Evolutionary conservation across 2,329 filamentous ascomycete genomes (phyloP).

Genomic region (Exophiala viscosa): DNA sequence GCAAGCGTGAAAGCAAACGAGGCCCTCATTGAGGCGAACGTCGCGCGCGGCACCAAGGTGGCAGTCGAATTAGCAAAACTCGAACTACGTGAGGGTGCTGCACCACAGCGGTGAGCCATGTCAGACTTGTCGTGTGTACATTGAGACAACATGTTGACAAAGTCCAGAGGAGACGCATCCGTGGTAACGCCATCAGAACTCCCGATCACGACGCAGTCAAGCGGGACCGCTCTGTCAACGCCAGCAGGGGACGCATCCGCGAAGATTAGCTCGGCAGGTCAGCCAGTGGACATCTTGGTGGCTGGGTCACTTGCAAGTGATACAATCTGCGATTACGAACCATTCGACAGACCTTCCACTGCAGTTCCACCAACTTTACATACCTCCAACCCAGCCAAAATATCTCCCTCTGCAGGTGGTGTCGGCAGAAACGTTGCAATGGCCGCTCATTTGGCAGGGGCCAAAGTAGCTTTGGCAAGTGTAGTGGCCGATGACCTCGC

Average conservation of each 20-base stretch:
- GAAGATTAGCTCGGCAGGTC: not conserved
- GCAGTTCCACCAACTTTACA: conserved; percentile 49
- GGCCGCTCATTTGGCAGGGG: conserved; percentile 69
- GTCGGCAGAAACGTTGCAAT: conserved; percentile 90
- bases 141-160: conserved; percentile 8
- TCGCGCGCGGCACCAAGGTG: conserved; percentile 61
- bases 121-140: conserved; percentile 10
- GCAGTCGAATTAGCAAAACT: conserved; percentile 60
- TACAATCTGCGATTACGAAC: conserved; percentile 73
- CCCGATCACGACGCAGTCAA: not conserved
- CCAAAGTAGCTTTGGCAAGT: conserved; percentile 69
- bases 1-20: conserved; percentile 71
- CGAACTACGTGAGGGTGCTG: conserved; percentile 34
- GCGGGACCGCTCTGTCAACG: not conserved
- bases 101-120: conserved; percentile 24
- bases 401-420: conserved; percentile 80
- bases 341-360: conserved; percentile 37
- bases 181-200: not conserved
- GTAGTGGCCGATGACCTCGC: conserved; percentile 75
- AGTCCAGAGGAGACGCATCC: conserved; percentile 1
- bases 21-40: conserved; percentile 65
- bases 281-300: conserved; percentile 66
- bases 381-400: conserved; percentile 81
- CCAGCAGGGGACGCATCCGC: not conserved
- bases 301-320: conserved; percentile 86